Evolutionary conservation across 371 early-diverging fungal genomes (phyloP).

Genomic region (Mucor velutinosus): DNA sequence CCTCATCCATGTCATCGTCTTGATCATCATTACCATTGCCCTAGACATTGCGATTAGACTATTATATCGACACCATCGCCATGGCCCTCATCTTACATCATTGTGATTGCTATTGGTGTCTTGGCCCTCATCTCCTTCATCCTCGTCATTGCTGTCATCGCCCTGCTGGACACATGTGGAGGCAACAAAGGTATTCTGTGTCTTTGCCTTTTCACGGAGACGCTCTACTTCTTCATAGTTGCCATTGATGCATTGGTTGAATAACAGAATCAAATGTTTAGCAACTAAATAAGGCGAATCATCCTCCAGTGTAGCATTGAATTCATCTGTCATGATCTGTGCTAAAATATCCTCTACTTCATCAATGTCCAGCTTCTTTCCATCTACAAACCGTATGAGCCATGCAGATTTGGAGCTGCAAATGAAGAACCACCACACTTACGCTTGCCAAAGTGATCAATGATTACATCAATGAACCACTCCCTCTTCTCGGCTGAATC

Average conservation of each 20-base stretch:
- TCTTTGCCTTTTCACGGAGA: conserved; percentile 48
- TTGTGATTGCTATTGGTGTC: background rate
- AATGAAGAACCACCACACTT: conserved; percentile 27
- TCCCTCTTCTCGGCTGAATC: conserved; percentile 75
- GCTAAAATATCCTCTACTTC: conserved; percentile 65
- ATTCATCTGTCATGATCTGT: conserved; percentile 72
- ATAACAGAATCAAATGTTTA: conserved; percentile 54
- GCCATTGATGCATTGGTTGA: conserved; percentile 57
- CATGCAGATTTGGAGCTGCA: no score
- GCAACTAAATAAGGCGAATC: conserved; percentile 60
- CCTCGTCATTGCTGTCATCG: conserved; percentile 19
- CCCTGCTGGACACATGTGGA: conserved; percentile 38
- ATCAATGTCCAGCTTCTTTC: conserved; percentile 60
- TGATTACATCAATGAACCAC: conserved; percentile 73
- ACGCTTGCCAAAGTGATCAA: conserved; percentile 71
- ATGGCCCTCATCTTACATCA: no score
- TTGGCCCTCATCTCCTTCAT: background rate
- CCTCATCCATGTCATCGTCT: conserved; percentile 44
- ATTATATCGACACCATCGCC: background rate
- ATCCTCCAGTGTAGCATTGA: conserved; percentile 66
- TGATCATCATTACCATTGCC: conserved; percentile 31
- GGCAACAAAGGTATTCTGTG: conserved; percentile 23
- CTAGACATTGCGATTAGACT: conserved; percentile 10
- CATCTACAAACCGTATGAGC: conserved; percentile 36
- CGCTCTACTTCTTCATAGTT: conserved; percentile 54